These are phyloP conservation scores for Alternaria triticimaculans DNA, from an alignment of 2,329 filamentous ascomycete species.

Conservation along the genomic window DNA sequence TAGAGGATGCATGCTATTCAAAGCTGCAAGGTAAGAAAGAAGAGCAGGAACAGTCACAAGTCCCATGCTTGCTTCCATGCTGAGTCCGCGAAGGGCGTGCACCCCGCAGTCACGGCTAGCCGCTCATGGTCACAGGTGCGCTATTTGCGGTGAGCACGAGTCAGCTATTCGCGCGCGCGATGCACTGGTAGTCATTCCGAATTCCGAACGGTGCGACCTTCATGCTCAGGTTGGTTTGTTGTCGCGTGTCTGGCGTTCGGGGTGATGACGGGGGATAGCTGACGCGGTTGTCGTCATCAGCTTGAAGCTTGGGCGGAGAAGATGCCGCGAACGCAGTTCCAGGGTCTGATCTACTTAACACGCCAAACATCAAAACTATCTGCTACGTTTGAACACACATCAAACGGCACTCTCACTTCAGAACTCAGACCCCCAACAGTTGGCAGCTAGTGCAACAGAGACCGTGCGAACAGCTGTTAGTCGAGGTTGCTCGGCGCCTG, in stretches of 20 bases:
- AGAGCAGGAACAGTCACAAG: conserved; percentile 1
- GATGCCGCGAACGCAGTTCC: neutral
- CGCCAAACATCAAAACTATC: neutral
- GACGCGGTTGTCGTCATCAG: neutral
- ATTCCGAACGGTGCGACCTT: neutral
- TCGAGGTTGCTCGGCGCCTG: neutral
- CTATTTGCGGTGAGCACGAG: conserved; percentile 14
- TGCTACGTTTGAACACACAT: neutral
- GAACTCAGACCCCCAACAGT: neutral
- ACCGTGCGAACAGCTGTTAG: neutral
- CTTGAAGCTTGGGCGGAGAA: conserved; percentile 2
- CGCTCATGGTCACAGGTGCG: conserved; percentile 7
- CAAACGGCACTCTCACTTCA: neutral
- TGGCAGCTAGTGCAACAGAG: neutral
- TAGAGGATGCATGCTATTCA: conserved; percentile 13
- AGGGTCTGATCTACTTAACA: neutral
- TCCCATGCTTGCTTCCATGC: conserved; percentile 7
- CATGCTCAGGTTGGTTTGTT: neutral
- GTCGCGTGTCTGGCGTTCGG: neutral
- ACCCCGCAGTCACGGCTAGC: conserved; percentile 26
- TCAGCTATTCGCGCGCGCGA: neutral
- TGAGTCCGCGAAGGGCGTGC: conserved; percentile 13
- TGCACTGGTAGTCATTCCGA: conserved; percentile 1
- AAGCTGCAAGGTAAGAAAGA: neutral
- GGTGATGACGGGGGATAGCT: neutral